phyloP scores from a whole-genome alignment of 2,329 filamentous ascomycete species.

The Diplocarpon rosae region DNA sequence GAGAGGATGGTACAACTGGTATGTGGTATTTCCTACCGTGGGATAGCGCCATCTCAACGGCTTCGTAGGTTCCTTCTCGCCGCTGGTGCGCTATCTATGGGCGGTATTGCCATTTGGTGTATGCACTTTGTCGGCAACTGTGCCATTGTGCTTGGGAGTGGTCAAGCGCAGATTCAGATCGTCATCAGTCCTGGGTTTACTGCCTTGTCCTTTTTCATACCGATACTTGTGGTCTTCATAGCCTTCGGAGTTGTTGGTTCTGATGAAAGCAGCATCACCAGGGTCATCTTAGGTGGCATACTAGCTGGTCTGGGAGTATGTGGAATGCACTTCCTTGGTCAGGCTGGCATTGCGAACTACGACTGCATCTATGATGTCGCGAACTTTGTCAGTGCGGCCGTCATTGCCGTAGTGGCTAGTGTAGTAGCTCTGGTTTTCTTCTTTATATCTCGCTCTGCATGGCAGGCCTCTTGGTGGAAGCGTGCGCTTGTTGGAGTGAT shows the following conservation, averaged over 20 bases:
- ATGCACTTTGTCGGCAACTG: conserved; percentile 80
- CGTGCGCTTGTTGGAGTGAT: conserved; percentile 53
- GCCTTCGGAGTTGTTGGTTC: conserved; percentile 62
- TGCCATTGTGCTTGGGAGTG: conserved; percentile 59
- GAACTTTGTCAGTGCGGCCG: conserved; percentile 51
- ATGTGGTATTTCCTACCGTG: conserved; percentile 21
- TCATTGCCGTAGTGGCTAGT: conserved; percentile 64
- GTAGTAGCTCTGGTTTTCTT: conserved; percentile 62
- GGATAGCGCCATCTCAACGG: not conserved
- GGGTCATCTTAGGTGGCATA: conserved; percentile 51
- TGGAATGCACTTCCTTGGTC: conserved; percentile 83
- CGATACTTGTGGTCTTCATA: conserved; percentile 60
- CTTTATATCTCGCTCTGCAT: conserved; percentile 64
- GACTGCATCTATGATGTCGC: conserved; percentile 47
- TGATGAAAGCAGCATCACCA: conserved; percentile 43
- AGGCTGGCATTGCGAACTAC: conserved; percentile 73
- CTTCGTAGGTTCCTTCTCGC: conserved; percentile 46
- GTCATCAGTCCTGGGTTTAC: conserved; percentile 64
- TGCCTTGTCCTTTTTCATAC: conserved; percentile 67
- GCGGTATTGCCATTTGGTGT: conserved; percentile 63
- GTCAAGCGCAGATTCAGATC: conserved; percentile 53
- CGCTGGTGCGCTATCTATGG: conserved; percentile 58
- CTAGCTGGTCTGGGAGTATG: conserved; percentile 67
- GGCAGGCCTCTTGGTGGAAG: conserved; percentile 73
- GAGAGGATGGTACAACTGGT: conserved; percentile 61